Evolutionary conservation across 805 yeast genomes (phyloP), one percentile per base, ranked within the genome.

Genomic region (Candida insectorum): DNA sequence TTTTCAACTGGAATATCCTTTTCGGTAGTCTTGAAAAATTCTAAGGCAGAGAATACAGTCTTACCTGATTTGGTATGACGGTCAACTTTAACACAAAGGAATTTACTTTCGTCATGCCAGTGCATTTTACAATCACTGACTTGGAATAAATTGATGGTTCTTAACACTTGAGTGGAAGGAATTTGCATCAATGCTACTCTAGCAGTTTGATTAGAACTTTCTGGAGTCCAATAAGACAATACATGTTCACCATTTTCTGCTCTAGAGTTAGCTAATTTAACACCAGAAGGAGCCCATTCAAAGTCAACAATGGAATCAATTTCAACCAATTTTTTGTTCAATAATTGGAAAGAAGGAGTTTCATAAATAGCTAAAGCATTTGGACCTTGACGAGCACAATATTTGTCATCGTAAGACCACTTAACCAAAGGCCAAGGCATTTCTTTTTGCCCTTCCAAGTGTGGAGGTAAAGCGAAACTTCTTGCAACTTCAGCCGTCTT

Each of bases 201-300:
- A 18, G 98, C 97, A 28, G 96, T 84, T 69, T 89, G 96, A 62
- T 93, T 91, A 43, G 73, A 61, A 34, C 79, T 67, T 68, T 93
- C 99, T 35, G 99, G 99, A 29, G 96, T 88, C 98, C 98, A 93
- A 69, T 82, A 93, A 20, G 95, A 80, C 47, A 93, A 72, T 22
- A 88, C 65, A 49, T 81, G 81, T 36, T 80, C 79, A 34, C 73
- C 73, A 26, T 69, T 72, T 37, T 71, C 77, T 24, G 57, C 66
- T 38, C 65, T 72, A 34, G 77, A 63, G 38, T 73, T 75, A 28
- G 78, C 75, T 36, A 85, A 70, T 48, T 75, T 69, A 33, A 87
- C 85, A 47, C 85, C 84, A 16, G 87, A 81, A 40, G 99, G 98
- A 17, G 97, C 88, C 76, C 91, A 93, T 59, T 87, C 94, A 53